phyloP scores from a whole-genome alignment of 768 basidiomycete species.

The Kwoniella botswanensis region DNA sequence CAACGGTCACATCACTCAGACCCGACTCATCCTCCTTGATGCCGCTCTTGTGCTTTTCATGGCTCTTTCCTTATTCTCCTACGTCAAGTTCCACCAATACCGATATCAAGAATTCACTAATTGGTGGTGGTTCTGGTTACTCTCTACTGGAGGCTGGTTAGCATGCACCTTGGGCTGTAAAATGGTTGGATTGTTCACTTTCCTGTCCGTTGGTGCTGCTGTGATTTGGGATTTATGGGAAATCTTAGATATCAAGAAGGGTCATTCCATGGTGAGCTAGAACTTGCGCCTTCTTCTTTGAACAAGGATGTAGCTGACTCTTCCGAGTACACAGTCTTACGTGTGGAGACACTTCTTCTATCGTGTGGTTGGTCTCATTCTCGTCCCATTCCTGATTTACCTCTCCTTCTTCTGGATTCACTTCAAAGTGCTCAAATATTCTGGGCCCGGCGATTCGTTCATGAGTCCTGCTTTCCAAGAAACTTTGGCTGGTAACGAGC shows the following conservation, averaged over 20 bases:
- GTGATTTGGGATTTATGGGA: constrained; percentile 95
- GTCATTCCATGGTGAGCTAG: constrained; percentile 72
- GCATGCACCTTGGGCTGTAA: constrained; percentile 97
- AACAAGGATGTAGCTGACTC: not conserved
- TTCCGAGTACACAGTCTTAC: constrained; percentile 67
- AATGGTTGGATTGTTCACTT: constrained; percentile 94
- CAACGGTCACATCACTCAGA: constrained; percentile 93
- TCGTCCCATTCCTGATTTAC: constrained; percentile 87
- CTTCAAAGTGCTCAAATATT: constrained; percentile 81
- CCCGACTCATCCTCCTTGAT: constrained; percentile 94
- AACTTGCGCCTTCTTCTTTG: not conserved
- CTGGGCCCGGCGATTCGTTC: constrained; percentile 91
- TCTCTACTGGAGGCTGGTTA: constrained; percentile 88
- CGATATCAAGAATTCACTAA: constrained; percentile 88
- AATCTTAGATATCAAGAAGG: constrained; percentile 80
- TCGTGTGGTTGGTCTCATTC: constrained; percentile 79
- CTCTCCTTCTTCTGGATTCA: constrained; percentile 96
- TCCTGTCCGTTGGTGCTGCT: constrained; percentile 83
- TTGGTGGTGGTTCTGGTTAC: constrained; percentile 94
- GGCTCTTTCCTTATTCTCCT: constrained; percentile 87
- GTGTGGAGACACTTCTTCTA: constrained; percentile 89
- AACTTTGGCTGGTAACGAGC: constrained; percentile 86
- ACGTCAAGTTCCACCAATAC: constrained; percentile 91
- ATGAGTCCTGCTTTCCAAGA: constrained; percentile 99
- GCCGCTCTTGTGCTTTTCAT: constrained; percentile 95